Evolutionary conservation across 164 flowering plant species (phyloP).

Genomic region (Buxus sempervirens): DNA sequence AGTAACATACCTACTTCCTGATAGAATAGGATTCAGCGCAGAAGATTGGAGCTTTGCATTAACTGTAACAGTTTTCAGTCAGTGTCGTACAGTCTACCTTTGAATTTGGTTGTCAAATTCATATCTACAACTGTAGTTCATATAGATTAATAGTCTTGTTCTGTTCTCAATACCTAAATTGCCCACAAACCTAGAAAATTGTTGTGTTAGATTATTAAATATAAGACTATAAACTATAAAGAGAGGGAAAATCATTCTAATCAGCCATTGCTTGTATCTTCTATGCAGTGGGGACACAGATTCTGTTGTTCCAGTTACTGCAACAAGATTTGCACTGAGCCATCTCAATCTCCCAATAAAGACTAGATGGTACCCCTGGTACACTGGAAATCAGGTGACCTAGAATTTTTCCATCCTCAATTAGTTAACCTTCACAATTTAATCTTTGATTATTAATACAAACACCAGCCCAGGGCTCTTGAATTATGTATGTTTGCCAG

Average conservation of each 20-base stretch:
- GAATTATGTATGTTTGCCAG: constrained; percentile 23
- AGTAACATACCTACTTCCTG: no score
- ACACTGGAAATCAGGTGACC: constrained; percentile 56
- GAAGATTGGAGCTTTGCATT: no score
- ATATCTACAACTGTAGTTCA: no score
- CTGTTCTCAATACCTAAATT: not conserved
- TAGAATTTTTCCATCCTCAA: not conserved
- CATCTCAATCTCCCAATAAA: constrained; percentile 62
- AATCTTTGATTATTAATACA: not conserved
- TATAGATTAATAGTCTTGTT: not conserved
- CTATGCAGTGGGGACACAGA: constrained; percentile 79
- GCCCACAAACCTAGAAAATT: not conserved
- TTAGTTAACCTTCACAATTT: not conserved
- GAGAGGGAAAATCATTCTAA: not conserved
- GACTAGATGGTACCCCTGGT: constrained; percentile 91
- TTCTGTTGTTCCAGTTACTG: constrained; percentile 91
- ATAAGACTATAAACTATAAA: not conserved
- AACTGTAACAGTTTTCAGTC: no score
- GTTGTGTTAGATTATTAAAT: not conserved
- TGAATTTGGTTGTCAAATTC: no score
- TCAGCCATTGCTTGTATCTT: not conserved
- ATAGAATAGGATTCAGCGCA: no score
- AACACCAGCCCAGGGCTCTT: not conserved
- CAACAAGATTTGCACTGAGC: constrained; percentile 75
- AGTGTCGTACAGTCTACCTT: no score